Percentiles rank a stretch among this genome's conserved stretches.
phyloP scores from a whole-genome alignment of 805 yeast genomes.

The Brettanomyces bruxellensis region DNA sequence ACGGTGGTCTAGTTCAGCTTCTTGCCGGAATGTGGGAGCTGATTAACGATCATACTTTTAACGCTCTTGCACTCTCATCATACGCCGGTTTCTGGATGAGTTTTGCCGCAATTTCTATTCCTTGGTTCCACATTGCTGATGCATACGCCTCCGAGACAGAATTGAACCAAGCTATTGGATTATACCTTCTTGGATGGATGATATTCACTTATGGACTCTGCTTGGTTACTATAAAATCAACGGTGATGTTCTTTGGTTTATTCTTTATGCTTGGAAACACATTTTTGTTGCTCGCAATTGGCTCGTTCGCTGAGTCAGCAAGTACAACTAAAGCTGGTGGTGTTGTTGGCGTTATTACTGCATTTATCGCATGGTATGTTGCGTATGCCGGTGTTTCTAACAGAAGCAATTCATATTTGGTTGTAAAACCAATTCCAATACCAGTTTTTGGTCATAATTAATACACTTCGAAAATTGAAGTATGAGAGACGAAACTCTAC shows the following conservation, averaged over 20 bases:
- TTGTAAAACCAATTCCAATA: conserved; percentile 21
- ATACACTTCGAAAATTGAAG: too few species aligned
- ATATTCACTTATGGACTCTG: conserved; percentile 50
- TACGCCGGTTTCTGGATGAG: conserved; percentile 73
- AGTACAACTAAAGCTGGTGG: conserved; percentile 45
- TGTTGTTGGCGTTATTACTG: conserved; percentile 46
- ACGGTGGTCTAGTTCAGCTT: conserved; percentile 64
- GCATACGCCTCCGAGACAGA: conserved; percentile 36
- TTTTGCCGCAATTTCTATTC: conserved; percentile 53
- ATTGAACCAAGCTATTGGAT: conserved; percentile 42
- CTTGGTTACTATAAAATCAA: conserved; percentile 45
- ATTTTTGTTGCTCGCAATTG: conserved; percentile 39
- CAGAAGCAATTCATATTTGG: conserved; percentile 51
- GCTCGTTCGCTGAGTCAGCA: conserved; percentile 35
- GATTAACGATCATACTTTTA: conserved; percentile 65
- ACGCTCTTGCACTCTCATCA: conserved; percentile 52
- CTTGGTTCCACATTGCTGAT: conserved; percentile 46
- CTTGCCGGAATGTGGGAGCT: conserved; percentile 70
- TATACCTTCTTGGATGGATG: conserved; percentile 53
- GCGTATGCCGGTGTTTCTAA: conserved; percentile 64
- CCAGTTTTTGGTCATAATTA: conserved; percentile 13
- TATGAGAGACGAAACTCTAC: too few species aligned
- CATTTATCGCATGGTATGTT: conserved; percentile 57
- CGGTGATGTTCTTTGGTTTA: conserved; percentile 40
- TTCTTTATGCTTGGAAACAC: conserved; percentile 45